Evolutionary conservation across 108 stramenopile species (phyloP).

Genomic region (Nitzschia sp.): DNA sequence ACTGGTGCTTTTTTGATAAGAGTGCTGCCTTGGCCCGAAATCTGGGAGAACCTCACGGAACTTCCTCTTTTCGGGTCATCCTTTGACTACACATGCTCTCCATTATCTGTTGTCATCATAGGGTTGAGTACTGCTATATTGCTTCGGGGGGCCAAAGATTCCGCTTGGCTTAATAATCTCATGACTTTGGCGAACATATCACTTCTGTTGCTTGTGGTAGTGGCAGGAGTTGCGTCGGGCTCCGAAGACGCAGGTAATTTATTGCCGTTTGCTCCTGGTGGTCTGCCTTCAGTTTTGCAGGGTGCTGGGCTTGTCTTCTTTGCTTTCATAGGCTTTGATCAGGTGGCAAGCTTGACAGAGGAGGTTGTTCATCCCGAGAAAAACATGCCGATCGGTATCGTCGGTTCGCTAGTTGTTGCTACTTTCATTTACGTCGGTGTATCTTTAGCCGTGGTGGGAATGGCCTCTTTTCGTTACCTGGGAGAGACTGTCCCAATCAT

Average conservation of each 20-base stretch:
- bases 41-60: conserved; percentile 26
- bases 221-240: conserved; percentile 35
- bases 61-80: conserved; percentile 23
- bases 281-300: conserved; percentile 35
- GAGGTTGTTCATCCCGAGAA: conserved; percentile 87
- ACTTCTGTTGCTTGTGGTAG: conserved; percentile 48
- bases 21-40: neutral
- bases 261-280: conserved; percentile 45
- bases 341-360: conserved; percentile 82
- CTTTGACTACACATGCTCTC: conserved; percentile 56
- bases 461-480: conserved; percentile 64
- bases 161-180: conserved; percentile 69
- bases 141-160: conserved; percentile 76
- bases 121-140: conserved; percentile 45
- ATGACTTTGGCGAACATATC: conserved; percentile 69
- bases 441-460: conserved; percentile 81
- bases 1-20: conserved; percentile 25
- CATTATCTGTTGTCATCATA: conserved; percentile 63
- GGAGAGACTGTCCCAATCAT: conserved; percentile 51
- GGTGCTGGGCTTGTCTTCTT: conserved; percentile 79
- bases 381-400: conserved; percentile 84
- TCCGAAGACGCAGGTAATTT: conserved; percentile 43
- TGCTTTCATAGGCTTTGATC: conserved; percentile 87
- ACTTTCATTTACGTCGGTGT: conserved; percentile 76
- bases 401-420: conserved; percentile 73